Percentiles rank a stretch among this genome's conserved stretches.
These are phyloP conservation scores for Butyriboletus appendiculatus DNA, from an alignment of 1,284 basidiomycete species.

Conservation along the genomic window DNA sequence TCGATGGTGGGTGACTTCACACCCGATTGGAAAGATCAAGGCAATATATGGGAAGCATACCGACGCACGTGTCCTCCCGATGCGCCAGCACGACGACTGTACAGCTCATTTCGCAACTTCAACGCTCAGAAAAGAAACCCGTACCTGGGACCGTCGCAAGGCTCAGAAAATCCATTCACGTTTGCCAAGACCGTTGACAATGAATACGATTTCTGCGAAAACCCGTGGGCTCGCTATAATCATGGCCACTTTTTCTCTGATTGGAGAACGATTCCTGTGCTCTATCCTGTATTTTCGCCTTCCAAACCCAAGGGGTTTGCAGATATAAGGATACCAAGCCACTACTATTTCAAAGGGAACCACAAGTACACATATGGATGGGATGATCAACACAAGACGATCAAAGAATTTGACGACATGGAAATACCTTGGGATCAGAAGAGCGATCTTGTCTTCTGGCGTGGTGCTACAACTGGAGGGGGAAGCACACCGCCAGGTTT, in stretches of 20 bases:
- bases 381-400: constrained; percentile 71
- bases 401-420: constrained; percentile 77
- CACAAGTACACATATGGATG: constrained; percentile 88
- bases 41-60: constrained; percentile 91
- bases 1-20: constrained; percentile 70
- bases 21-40: constrained; percentile 82
- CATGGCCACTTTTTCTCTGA: constrained; percentile 97
- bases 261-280: constrained; percentile 82
- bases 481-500: constrained; percentile 88
- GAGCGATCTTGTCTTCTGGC: constrained; percentile 74
- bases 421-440: constrained; percentile 84
- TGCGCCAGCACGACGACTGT: constrained; percentile 79
- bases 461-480: constrained; percentile 91
- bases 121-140: constrained; percentile 15
- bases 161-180: constrained; percentile 52
- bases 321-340: constrained; percentile 91
- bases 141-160: constrained; percentile 17
- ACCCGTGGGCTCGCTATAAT: constrained; percentile 80
- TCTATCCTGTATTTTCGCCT: constrained; percentile 91
- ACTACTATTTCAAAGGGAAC: constrained; percentile 89
- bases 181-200: constrained; percentile 64
- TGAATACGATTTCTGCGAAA: constrained; percentile 74
- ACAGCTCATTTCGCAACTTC: constrained; percentile 62
- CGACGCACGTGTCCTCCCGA: constrained; percentile 83
- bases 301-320: constrained; percentile 81